Base-by-base conservation (phyloP, 1,139 yeast species). In the Geotrichum europaeum region DNA sequence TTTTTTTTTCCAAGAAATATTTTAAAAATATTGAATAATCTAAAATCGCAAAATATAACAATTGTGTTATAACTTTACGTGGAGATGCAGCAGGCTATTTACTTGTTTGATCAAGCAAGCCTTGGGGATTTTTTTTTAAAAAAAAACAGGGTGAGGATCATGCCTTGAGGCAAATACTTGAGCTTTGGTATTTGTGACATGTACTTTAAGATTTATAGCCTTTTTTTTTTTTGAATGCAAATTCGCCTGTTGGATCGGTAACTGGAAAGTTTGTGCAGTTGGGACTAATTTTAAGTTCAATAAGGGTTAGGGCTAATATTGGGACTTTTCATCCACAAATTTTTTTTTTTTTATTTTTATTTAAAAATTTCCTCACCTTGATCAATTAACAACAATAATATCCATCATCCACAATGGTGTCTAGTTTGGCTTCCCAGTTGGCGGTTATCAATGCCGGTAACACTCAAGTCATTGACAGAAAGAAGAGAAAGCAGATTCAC, bases 381-480 rank as follows among this genome's bases (percentile, higher is more conserved):
- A 12, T 49, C 45, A 25, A 49, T 24, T 32, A 49, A 15, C 24
- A 4, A 25, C n/a, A 13, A 12, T 20, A 24, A 56, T 22, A 36
- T 18, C 24, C 20, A 51, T 9, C 13, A 51, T 30, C 28, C 30
- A 49, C 49, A 36, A 65, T 65, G 67, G 61, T 79, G 32, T 84
- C 92, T 54, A 60, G 57, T 52, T 84, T 94, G 77, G 89, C 94
- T 54, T 84, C 84, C 64, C 99, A 94, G 80, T 81, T 94, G 70
- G 82, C 89, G 68, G 84, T 81, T 55, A 85, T 92, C 66, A 84
- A 86, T 61, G 82, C 83, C 62, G 82, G 81, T 64, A 83, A 84
- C 65, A 84, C 95, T 51, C 83, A 87, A 63, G 92, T 95, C 6
- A 80, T 90, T 64, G 97, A 92, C 71, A 84, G 97, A 73, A 90